A percentile compares a stretch with the other conserved stretches of the same genome.
Conservation (phyloP, 78 protist species). For the Andalucia godoyi region DNA sequence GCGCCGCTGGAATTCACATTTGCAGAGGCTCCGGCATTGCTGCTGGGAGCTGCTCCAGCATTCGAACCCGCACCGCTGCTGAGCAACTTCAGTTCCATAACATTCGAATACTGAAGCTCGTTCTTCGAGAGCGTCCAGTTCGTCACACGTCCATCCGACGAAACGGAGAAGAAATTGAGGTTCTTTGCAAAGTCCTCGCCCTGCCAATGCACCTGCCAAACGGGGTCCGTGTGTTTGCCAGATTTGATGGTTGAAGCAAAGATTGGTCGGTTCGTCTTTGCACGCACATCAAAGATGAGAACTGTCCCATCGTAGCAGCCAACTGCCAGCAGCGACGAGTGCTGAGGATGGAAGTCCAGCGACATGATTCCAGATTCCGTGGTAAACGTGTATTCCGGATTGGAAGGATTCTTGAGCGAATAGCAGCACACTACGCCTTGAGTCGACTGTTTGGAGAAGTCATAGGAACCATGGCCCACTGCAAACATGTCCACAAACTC, state of each 20-base stretch:
- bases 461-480: conserved; percentile 72
- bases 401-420: conserved; percentile 63
- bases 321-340: conserved; percentile 33
- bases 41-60: no score
- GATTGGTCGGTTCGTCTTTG: conserved; percentile 22
- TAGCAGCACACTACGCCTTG: conserved; percentile 45
- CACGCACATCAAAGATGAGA: conserved; percentile 24
- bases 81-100: conserved; percentile 15
- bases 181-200: conserved; percentile 37
- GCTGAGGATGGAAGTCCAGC: conserved; percentile 54
- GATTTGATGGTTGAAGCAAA: conserved; percentile 30
- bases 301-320: conserved; percentile 70
- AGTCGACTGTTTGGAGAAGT: conserved; percentile 42
- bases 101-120: conserved; percentile 34
- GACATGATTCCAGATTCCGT: conserved; percentile 61
- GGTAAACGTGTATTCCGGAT: conserved; percentile 48
- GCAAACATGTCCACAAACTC: conserved; percentile 64
- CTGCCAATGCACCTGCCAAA: conserved; percentile 33
- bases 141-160: conserved; percentile 64
- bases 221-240: conserved; percentile 79
- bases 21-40: background rate
- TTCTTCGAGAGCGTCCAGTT: conserved; percentile 56
- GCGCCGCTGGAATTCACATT: background rate
- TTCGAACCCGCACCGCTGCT: background rate
- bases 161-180: conserved; percentile 39